Evolutionary conservation across 2,329 filamentous ascomycete genomes (phyloP), one percentile per base, ranked within the genome.

Genomic region (Sarocladium brachiariae): DNA sequence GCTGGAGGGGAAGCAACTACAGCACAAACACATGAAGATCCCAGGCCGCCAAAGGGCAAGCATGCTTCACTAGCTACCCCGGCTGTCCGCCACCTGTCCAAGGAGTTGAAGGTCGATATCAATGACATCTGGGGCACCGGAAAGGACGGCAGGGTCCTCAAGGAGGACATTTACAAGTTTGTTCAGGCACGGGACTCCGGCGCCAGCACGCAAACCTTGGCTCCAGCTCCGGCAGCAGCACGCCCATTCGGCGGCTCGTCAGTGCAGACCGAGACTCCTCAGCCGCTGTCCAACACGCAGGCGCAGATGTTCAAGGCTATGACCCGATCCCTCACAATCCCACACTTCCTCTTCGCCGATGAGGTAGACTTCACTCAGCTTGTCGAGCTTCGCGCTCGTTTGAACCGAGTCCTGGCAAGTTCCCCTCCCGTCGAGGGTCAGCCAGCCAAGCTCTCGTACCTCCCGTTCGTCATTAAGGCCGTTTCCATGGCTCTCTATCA

Each of bases 251-350:
- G 50, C 31, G 57, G 66, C 54, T 58, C 65, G 19, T 59, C 69
- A 8, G 70, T 71, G 41, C 85, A 87, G 65, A 72, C 71, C 50
- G 93, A 97, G 67, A 86, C 83, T 8, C 68, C 75, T 2, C 75
- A 85, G 27, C 73, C 80, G 52, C 74, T 99, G 54, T 88, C 88
- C 11, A 84, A 84, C 33, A 86, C 88, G 13, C 92, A 97, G 70
- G 77, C 80, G 33, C 86, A 89, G 63, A 99, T 99, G 93, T 97
- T 96, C 82, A 96, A 95, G 72, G 80, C 84, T 53, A 99, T 99
- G 93, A 96, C 92, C 13, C 83, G 83, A 52, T 96, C 92, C 2
- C 78, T 99, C 55, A 81, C 70, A 48, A 97, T 96, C 59, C 93
- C 93, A 0, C 93, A 97, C 69, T 96, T 99, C 70, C 81, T 97